Conservation (phyloP, 2,329 filamentous ascomycete species). For the Paecilomyces sp. region DNA sequence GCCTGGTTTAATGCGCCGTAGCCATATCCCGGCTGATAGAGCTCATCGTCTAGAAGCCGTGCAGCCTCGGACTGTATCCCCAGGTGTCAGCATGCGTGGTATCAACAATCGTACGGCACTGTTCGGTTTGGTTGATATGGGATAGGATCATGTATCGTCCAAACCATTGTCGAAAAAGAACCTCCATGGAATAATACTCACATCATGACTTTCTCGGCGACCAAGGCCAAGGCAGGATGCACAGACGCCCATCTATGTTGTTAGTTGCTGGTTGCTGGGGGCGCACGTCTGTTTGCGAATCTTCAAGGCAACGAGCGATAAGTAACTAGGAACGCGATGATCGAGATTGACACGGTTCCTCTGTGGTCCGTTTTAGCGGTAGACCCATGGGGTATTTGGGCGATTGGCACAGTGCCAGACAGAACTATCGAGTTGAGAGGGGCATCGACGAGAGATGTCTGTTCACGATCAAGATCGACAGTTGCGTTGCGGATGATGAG, state of each 20-base stretch:
- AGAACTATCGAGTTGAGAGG: not conserved
- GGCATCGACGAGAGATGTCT: not conserved
- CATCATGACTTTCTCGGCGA: constrained; percentile 32
- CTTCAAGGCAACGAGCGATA: not conserved
- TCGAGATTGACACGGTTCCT: not conserved
- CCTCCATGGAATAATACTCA: constrained; percentile 10
- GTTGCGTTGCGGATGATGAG: not conserved
- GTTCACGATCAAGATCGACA: not conserved
- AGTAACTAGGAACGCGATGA: not conserved
- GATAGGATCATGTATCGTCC: not conserved
- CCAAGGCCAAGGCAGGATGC: constrained; percentile 35
- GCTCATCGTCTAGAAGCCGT: constrained; percentile 38
- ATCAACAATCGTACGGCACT: constrained; percentile 4
- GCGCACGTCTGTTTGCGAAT: not conserved
- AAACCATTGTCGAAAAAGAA: not conserved
- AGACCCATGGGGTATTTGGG: not conserved
- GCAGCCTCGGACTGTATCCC: constrained; percentile 31
- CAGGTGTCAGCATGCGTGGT: constrained; percentile 7
- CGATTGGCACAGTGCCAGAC: not conserved
- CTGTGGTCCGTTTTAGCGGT: not conserved
- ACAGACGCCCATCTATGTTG: constrained; percentile 36
- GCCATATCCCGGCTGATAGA: constrained; percentile 37
- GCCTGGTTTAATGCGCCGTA: constrained; percentile 33
- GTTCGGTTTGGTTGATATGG: not conserved
- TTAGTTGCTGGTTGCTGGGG: constrained; percentile 1